phyloP scores from a whole-genome alignment of 305 asterid genomes.

The Rubia occidens region DNA sequence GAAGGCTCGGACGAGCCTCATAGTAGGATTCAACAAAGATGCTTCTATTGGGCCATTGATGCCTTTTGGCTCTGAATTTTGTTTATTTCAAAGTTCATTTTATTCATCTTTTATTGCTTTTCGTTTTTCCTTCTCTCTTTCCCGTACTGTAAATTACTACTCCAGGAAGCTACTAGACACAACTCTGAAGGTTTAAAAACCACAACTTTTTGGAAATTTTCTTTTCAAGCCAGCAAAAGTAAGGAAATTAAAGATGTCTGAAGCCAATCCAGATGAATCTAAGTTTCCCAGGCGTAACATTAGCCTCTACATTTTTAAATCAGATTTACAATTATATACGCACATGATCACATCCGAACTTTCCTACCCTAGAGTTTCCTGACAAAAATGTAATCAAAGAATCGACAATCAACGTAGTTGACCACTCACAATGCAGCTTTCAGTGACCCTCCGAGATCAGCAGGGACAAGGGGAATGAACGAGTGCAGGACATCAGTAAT shows the following conservation, averaged over 20 bases:
- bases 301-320: not conserved
- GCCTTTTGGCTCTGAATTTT: constrained; percentile 6
- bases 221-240: not conserved
- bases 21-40: not conserved
- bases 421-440: constrained; percentile 34
- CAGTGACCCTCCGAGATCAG: constrained; percentile 73
- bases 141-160: not conserved
- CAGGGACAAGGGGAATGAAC: constrained; percentile 87
- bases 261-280: constrained; percentile 2
- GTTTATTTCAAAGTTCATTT: not conserved
- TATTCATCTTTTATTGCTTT: not conserved
- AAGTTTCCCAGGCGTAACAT: not conserved
- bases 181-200: too few species aligned
- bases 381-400: constrained; percentile 8
- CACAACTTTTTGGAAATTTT: not conserved
- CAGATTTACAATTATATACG: constrained; percentile 25
- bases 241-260: not conserved
- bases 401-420: constrained; percentile 13
- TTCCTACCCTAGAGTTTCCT: constrained; percentile 17
- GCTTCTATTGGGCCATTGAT: constrained; percentile 5
- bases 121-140: not conserved
- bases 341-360: constrained; percentile 11
- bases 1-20: not conserved
- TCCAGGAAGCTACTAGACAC: too few species aligned
- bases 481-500: constrained; percentile 88